These are phyloP conservation scores for Cladosporium colombiae DNA, from an alignment of 2,329 filamentous ascomycete genomes.

Conservation along the genomic window DNA sequence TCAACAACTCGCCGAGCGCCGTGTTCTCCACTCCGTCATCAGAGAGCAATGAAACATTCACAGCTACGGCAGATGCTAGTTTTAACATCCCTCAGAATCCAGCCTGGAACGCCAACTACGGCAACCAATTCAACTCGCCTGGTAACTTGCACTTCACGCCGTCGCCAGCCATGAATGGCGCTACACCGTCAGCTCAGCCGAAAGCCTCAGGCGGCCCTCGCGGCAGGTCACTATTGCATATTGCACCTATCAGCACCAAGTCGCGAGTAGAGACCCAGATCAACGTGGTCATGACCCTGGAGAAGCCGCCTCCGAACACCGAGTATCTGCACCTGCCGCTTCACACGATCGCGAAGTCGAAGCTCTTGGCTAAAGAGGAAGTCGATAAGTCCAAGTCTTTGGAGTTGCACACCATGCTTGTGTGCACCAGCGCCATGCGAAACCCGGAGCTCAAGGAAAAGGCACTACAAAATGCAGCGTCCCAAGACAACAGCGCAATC, in stretches of 20 bases:
- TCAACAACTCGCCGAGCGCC: conserved; percentile 36
- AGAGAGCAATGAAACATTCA: conserved; percentile 38
- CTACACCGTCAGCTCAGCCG: conserved; percentile 26
- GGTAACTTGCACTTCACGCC: conserved; percentile 37
- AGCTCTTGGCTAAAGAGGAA: conserved; percentile 76
- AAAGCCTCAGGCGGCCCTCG: conserved; percentile 13
- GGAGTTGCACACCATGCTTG: conserved; percentile 77
- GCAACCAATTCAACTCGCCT: conserved; percentile 36
- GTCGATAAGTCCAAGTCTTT: conserved; percentile 70
- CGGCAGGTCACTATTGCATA: conserved; percentile 37
- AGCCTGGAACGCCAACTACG: conserved; percentile 33
- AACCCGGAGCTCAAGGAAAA: conserved; percentile 65
- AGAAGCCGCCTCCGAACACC: conserved; percentile 71
- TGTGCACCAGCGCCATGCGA: conserved; percentile 90
- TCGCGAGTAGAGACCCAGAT: conserved; percentile 97
- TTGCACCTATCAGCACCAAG: conserved; percentile 55
- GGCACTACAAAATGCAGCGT: conserved; percentile 64
- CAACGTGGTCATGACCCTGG: conserved; percentile 77
- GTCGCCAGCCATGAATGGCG: conserved; percentile 37
- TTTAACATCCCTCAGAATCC: conserved; percentile 31
- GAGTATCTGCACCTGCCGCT: conserved; percentile 82
- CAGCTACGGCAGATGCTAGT: conserved; percentile 32
- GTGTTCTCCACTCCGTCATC: conserved; percentile 42
- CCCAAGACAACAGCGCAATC: conserved; percentile 45
- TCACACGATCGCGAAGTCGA: conserved; percentile 92